Base-by-base conservation (phyloP, 345 rosid species). In the Brassica rapa region DNA sequence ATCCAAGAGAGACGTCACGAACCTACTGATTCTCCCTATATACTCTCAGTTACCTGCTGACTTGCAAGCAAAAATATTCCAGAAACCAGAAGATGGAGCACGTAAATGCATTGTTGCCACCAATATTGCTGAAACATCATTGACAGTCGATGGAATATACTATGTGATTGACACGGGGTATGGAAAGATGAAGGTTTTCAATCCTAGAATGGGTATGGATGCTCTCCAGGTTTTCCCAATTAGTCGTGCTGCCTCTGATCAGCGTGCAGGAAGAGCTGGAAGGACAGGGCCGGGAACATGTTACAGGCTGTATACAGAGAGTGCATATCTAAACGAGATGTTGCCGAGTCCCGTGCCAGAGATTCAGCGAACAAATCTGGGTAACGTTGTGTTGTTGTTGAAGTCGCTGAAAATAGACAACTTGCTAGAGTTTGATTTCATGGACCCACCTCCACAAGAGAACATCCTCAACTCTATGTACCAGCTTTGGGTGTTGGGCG, bases 181-280 rank as follows among this genome's bases (percentile, higher is more conserved):
- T 74, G 93, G 96, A 53, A 95, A 93, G 83, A 95, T 95, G 99
- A 95, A 95, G 82, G 98, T 93, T 70, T 95, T 93, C 83, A 95
- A 95, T 78, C 98, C 99, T 11, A 88, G 89, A 84, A 93, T 95
- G 99, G 99, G 98, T 79, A 95, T 95, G 99, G 99, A 95, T 82
- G 97, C 99, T 33, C 96, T 95, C 35, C 99, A 93, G 79, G 96
- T 95, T 66, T 93, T 93, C 78, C 99, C 99, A 3, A 88, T 86
- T n/a, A 95, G 97, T 71, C 98, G 93, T 61, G 98, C 99, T 41
- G 98, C 96, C 73, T 90, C 99, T 35, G 97, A 95, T 73, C 99
- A 95, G 80, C 99, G 97, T 64, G 89, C 98, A 14, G 99, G 99
- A 69, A 93, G 99, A 75, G 99, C 98, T 59, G 99, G 99, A 66